Evolutionary conservation across 306 rosid species (phyloP).

Genomic region (Mucuna pruriens): DNA sequence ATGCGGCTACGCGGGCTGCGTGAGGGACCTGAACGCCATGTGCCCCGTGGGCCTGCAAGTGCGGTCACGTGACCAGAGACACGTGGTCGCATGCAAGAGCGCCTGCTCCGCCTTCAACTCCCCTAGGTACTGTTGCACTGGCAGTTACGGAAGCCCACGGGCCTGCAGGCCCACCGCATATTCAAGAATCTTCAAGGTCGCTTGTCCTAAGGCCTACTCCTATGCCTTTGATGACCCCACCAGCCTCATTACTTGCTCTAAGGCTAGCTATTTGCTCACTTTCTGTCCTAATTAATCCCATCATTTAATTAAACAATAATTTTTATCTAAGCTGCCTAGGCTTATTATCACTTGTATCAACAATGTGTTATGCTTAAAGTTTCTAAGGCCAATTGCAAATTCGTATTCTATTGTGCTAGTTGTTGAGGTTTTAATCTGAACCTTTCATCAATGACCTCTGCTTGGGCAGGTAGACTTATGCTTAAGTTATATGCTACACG

Average conservation of each 20-base stretch:
- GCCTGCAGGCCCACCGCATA: slow-evolving; percentile 77
- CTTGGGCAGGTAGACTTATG: background rate
- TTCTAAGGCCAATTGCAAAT: background rate
- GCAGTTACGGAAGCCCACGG: slow-evolving; percentile 73
- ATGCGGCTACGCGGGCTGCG: slow-evolving; percentile 79
- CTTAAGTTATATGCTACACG: background rate
- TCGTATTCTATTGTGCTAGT: background rate
- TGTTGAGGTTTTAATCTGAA: background rate
- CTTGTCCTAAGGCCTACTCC: slow-evolving; percentile 77
- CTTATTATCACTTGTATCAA: too few species aligned
- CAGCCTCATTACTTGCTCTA: slow-evolving; percentile 73
- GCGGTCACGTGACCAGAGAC: slow-evolving; percentile 52
- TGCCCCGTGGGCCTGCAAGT: slow-evolving; percentile 83
- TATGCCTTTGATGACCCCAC: slow-evolving; percentile 92
- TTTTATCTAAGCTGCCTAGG: too few species aligned
- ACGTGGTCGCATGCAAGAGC: slow-evolving; percentile 73
- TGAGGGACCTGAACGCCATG: slow-evolving; percentile 73
- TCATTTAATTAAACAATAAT: background rate
- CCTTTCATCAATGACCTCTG: background rate
- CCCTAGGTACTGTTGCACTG: slow-evolving; percentile 78
- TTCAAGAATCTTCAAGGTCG: slow-evolving; percentile 72
- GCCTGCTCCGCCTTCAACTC: slow-evolving; percentile 80
- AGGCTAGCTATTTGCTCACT: slow-evolving; percentile 66
- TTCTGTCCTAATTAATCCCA: slow-evolving; percentile 66
- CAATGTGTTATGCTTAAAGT: too few species aligned